Percentiles rank a stretch among this genome's conserved stretches.
phyloP scores from a whole-genome alignment of 2,329 filamentous ascomycete species.

The Metarhizium sp. region DNA sequence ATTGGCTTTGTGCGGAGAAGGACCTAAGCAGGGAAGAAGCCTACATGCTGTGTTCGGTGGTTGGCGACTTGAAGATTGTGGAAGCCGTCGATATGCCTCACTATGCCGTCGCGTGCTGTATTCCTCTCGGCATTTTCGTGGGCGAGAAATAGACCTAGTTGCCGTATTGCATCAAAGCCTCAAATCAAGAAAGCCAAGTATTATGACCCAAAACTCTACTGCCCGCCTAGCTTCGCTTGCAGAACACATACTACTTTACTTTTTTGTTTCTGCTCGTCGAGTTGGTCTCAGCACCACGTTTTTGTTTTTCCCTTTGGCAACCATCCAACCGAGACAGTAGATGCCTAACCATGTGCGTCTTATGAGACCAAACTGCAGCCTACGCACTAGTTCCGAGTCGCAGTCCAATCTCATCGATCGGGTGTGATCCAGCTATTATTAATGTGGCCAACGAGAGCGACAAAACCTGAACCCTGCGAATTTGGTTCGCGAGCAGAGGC shows the following conservation, averaged over 20 bases:
- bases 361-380: too few species aligned
- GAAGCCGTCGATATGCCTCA: slow-evolving; percentile 47
- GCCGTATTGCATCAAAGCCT: not conserved
- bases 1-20: slow-evolving; percentile 37
- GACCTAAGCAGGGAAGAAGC: slow-evolving; percentile 35
- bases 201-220: too few species aligned
- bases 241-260: too few species aligned
- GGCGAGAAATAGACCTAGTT: not conserved
- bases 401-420: not conserved
- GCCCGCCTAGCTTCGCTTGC: too few species aligned
- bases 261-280: too few species aligned
- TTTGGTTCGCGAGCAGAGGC: not conserved
- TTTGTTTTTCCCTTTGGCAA: too few species aligned
- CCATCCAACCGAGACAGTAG: too few species aligned
- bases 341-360: not conserved
- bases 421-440: not conserved
- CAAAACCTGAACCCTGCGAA: not conserved
- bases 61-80: slow-evolving; percentile 38
- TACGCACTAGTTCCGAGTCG: not conserved
- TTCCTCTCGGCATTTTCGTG: slow-evolving; percentile 38
- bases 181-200: too few species aligned
- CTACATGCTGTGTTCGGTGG: slow-evolving; percentile 43
- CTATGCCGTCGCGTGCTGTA: slow-evolving; percentile 38
- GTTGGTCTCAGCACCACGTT: not conserved
- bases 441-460: not conserved